Conservation (phyloP, 2,329 filamentous ascomycete species). For the Ceratocystis harringtonii region DNA sequence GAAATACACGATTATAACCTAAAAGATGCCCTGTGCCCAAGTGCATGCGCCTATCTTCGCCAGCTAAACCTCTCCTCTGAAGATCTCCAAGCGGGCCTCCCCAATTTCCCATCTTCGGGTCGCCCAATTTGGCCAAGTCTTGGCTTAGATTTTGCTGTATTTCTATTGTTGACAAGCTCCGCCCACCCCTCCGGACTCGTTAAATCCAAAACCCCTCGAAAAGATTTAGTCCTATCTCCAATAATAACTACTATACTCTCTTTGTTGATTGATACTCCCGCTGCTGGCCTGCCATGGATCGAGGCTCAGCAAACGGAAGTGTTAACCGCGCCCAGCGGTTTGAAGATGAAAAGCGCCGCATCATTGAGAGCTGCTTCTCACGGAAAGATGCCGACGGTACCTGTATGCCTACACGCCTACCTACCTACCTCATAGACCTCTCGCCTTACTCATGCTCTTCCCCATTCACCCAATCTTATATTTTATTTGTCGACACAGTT, state of each 20-base stretch:
- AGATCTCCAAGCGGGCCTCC: neutral
- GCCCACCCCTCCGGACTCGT: neutral
- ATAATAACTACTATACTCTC: neutral
- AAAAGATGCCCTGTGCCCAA: neutral
- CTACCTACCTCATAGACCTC: neutral
- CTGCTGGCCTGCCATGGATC: neutral
- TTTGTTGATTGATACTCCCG: neutral
- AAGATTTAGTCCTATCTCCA: neutral
- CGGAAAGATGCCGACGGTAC: slow-evolving; percentile 81
- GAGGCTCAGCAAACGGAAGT: neutral
- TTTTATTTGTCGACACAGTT: neutral
- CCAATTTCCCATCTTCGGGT: neutral
- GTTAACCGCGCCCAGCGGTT: slow-evolving; percentile 57
- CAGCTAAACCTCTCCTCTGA: neutral
- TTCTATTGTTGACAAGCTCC: neutral
- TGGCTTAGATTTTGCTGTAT: neutral
- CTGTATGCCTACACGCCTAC: slow-evolving; percentile 37
- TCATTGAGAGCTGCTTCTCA: slow-evolving; percentile 85
- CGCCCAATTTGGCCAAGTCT: neutral
- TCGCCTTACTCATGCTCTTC: neutral
- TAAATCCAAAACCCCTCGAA: neutral
- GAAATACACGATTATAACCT: neutral
- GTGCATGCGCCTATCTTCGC: neutral
- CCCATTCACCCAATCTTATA: neutral
- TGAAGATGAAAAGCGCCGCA: slow-evolving; percentile 90